Evolutionary conservation across 306 rosid species (phyloP).

Genomic region (Malus fusca): DNA sequence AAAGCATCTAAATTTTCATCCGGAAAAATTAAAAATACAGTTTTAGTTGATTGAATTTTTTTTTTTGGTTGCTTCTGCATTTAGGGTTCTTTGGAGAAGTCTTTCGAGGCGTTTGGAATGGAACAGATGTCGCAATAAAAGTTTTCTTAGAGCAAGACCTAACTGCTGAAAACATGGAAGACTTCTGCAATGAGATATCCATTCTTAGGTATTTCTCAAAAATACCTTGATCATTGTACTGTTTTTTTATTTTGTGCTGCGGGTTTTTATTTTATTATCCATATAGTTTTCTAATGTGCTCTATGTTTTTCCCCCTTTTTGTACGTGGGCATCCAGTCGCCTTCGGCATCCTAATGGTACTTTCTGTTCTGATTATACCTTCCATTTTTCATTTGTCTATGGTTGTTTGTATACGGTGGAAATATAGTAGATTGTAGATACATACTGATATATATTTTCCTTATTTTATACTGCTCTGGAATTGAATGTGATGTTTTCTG

Average conservation of each 20-base stretch:
- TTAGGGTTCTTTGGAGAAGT: conserved; percentile 98
- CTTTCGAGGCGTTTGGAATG: conserved; percentile 93
- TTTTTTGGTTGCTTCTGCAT: conserved; percentile 5
- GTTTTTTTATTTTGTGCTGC: neutral
- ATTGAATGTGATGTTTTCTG: conserved; percentile 26
- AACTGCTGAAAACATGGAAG: conserved; percentile 95
- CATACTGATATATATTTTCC: conserved; percentile 1
- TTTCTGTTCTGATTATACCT: conserved; percentile 15
- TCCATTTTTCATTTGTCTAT: conserved; percentile 5
- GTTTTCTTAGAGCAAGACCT: conserved; percentile 95
- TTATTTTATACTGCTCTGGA: conserved; percentile 12
- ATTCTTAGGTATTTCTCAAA: conserved; percentile 64
- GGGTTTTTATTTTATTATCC: conserved; percentile 13
- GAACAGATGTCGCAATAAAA: conserved; percentile 95
- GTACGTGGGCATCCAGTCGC: conserved; percentile 51
- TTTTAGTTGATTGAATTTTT: neutral
- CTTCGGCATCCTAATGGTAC: conserved; percentile 99
- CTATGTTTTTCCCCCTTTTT: conserved; percentile 9
- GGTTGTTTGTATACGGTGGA: conserved; percentile 14
- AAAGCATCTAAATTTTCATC: neutral
- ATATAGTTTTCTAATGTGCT: conserved; percentile 30
- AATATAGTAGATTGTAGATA: neutral
- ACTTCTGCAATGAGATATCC: conserved; percentile 92
- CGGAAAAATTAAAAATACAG: neutral
- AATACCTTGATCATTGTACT: neutral